Evolutionary conservation across 306 rosid genomes (phyloP), one percentile per base, ranked within the genome.

Genomic region (Inga oerstediana): DNA sequence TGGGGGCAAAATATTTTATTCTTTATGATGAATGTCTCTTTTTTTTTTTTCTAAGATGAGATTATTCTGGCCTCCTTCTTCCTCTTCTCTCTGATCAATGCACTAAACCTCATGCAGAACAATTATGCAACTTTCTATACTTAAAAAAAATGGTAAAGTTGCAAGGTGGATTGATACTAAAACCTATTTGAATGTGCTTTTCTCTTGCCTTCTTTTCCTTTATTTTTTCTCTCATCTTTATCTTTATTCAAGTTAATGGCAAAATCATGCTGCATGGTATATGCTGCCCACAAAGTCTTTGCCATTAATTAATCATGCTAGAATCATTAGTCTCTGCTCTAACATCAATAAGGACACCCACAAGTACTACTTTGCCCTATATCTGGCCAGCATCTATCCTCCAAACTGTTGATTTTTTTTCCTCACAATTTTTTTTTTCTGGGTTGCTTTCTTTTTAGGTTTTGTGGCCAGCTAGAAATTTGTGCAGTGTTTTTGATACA

Each of bases 101-200:
- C 97, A 92, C 98, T 92, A 85, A 88, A 91, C 78, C 92, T 89
- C 86, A 9, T 59, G 66, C 66, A 91, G 85, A 86, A 83, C 88
- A 88, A 90, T 91, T 87, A 91, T 92, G 82, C 87, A 90, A 86
- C 96, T 92, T 95, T 71, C 92, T 87, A 74, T 86, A 88, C 88
- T 87, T 85, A 74, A 88, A 91, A 78, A 86, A 89, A 45, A 46
- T 3, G 24, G 66, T n/a, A 59, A 59, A 24, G 68, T 62, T 62
- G 92, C 93, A 92, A 88, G 87, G 81, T 85, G 86, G 92, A 89
- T 88, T 85, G 94, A 90, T 90, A 86, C 94, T 90, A 86, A 87
- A 87, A 88, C 93, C 91, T 83, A 89, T 92, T 93, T 91, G 98
- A 92, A 93, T 90, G 90, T 93, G 97, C 90, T 91, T 81, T 81